Evolutionary conservation across 139 green algal genomes (phyloP), one percentile per base, ranked within the genome.

Genomic region (Haematococcus lacustris): DNA sequence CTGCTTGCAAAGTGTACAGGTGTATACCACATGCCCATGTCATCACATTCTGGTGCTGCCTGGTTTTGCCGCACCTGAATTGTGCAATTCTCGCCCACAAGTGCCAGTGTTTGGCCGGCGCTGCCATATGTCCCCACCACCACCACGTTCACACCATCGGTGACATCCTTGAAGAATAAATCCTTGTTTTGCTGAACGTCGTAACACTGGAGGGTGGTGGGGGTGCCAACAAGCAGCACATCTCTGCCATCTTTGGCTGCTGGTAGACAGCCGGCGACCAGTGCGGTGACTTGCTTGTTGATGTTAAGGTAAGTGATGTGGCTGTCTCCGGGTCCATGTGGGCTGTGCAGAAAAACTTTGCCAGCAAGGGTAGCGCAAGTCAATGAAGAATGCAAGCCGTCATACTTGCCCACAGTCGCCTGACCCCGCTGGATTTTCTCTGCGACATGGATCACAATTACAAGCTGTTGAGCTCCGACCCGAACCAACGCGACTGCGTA

Each of bases 121-220:
- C 35, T 74, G 25, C 78, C 83, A 28, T 79, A 74, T 6, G 43
- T 68, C 0, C 82, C 85, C 3, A 87, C 66, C 1, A 87, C 32
- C 0, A 86, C 66, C 6, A 71, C 74, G 51, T 81, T 85, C 4
- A 89, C 84, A 1, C 85, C 86, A 68, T 92, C 86, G 6, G 72
- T 41, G 3, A 92, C 77, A 37, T 93, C 88, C 57, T 85, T 91
- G 80, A 89, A 92, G 78, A 92, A 94, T 1, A 90, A 21, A 72
- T 94, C 87, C 50, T 72, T 74, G 73, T 88, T 90, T 38, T 57
- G 47, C n/a, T 88, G 61, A 33, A 87, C 80, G 32, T 91, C 84
- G 62, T 91, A 91, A 38, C 77, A 86, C 50, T 89, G 84, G 21
- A 91, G 60, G 61, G 79, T 81, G 65, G 35, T 82, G 66, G 37